A percentile compares a stretch with the other conserved stretches of the same genome.
Evolutionary conservation across 2,329 filamentous ascomycete species (phyloP).

Genomic region (Phaeophleospora eucalypticola): DNA sequence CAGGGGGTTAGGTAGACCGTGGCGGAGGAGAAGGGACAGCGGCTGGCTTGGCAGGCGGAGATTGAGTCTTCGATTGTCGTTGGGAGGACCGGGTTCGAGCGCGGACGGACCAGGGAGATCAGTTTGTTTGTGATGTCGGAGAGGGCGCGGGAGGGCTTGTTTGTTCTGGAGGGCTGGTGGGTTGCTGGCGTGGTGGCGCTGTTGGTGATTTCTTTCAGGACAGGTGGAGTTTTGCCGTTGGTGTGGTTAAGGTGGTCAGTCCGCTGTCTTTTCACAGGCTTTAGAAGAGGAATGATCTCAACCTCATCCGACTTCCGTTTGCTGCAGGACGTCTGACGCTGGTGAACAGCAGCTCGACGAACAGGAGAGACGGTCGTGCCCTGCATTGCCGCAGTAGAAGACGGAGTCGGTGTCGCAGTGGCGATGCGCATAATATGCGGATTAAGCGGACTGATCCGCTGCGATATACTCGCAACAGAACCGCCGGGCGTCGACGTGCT

Average conservation of each 20-base stretch:
- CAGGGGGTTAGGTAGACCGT: conserved; percentile 28
- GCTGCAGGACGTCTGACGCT: background rate
- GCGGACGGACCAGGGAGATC: conserved; percentile 1
- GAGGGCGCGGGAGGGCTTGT: conserved; percentile 4
- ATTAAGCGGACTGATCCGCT: background rate
- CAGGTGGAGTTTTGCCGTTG: conserved; percentile 3
- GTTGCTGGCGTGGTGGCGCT: conserved; percentile 5
- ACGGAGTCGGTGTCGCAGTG: background rate
- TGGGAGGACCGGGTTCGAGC: background rate
- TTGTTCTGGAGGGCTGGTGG: background rate
- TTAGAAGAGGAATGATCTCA: background rate
- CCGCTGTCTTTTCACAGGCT: background rate
- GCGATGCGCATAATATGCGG: background rate
- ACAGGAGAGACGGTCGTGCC: background rate
- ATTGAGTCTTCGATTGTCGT: background rate
- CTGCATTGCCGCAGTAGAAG: background rate
- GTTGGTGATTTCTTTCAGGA: conserved; percentile 17
- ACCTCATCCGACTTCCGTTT: background rate
- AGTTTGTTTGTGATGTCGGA: conserved; percentile 9
- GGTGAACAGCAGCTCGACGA: background rate
- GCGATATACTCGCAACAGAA: conserved; percentile 3
- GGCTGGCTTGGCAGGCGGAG: conserved; percentile 7
- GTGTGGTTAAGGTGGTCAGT: no score
- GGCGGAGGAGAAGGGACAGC: conserved; percentile 22
- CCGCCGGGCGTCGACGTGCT: conserved; percentile 7